Evolutionary conservation across 176 grass and related monocot species (phyloP).

Genomic region (Ensete glaucum): DNA sequence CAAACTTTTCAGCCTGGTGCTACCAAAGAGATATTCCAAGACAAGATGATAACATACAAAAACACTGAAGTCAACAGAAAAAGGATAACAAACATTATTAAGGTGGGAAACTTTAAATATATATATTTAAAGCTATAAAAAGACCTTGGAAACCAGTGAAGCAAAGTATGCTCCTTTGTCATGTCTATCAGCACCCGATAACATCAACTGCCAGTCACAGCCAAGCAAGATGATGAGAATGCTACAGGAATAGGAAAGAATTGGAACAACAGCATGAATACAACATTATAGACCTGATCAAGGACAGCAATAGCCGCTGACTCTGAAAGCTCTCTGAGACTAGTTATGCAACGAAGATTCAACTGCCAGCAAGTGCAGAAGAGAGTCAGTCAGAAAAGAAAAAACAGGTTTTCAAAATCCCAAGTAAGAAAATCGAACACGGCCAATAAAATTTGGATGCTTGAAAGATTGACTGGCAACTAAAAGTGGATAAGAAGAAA

Average conservation of each 20-base stretch:
- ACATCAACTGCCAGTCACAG: slow-evolving; percentile 57
- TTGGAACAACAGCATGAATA: slow-evolving; percentile 16
- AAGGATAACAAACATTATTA: background rate
- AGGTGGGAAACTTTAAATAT: background rate
- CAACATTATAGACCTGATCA: slow-evolving; percentile 47
- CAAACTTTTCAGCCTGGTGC: slow-evolving; percentile 43
- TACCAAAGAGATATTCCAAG: slow-evolving; percentile 35
- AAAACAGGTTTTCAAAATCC: background rate
- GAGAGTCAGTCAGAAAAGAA: background rate
- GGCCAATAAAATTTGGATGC: background rate
- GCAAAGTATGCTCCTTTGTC: slow-evolving; percentile 69
- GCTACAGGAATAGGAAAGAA: slow-evolving; percentile 15
- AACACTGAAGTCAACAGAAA: background rate
- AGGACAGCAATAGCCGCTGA: slow-evolving; percentile 65
- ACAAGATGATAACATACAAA: background rate
- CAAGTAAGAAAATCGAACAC: background rate
- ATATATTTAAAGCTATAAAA: background rate
- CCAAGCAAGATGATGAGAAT: background rate
- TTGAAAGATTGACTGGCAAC: no score
- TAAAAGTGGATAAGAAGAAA: no score
- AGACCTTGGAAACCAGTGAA: slow-evolving; percentile 75
- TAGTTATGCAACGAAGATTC: slow-evolving; percentile 47
- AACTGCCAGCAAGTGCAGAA: slow-evolving; percentile 36
- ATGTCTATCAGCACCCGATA: slow-evolving; percentile 54
- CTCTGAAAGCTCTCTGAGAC: slow-evolving; percentile 49